Evolutionary conservation across 2,329 filamentous ascomycete genomes (phyloP).

Genomic region (Trichophyton benhamiae): DNA sequence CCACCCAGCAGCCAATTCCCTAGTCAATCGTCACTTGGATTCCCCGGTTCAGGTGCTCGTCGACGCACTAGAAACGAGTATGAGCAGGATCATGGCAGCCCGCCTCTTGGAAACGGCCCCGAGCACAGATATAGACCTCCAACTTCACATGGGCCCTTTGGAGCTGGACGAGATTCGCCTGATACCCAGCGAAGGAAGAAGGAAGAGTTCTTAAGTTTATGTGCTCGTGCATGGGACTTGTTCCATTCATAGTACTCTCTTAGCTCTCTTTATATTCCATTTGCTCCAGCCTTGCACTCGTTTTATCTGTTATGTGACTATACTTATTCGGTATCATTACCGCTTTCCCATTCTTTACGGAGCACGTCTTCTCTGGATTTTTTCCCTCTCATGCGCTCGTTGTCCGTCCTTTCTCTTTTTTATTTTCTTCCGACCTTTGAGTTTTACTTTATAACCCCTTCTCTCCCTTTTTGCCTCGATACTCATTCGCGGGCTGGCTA

Average conservation of each 20-base stretch:
- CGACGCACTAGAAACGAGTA: constrained; percentile 80
- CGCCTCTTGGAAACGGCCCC: constrained; percentile 66
- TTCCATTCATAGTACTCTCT: constrained; percentile 63
- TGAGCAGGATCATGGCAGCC: constrained; percentile 73
- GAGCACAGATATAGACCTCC: constrained; percentile 32
- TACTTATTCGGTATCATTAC: neutral
- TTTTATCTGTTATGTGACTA: neutral
- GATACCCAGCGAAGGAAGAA: constrained; percentile 77
- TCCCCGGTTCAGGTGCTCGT: constrained; percentile 34
- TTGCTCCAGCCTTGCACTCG: neutral
- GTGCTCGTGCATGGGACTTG: constrained; percentile 85
- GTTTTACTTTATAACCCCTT: neutral
- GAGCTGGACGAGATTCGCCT: constrained; percentile 65
- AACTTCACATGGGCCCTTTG: constrained; percentile 15
- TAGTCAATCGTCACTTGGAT: constrained; percentile 2
- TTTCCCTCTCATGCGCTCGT: neutral
- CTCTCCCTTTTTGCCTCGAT: neutral
- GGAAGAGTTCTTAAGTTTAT: constrained; percentile 79
- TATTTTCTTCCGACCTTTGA: neutral
- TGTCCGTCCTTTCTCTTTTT: neutral
- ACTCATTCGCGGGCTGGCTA: neutral
- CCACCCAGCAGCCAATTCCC: constrained; percentile 16
- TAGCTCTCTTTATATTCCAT: neutral
- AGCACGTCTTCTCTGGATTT: neutral
- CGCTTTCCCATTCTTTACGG: neutral